These are phyloP conservation scores for Rhododendron ferrugineum DNA, from an alignment of 148 eudicot genomes.

Conservation along the genomic window DNA sequence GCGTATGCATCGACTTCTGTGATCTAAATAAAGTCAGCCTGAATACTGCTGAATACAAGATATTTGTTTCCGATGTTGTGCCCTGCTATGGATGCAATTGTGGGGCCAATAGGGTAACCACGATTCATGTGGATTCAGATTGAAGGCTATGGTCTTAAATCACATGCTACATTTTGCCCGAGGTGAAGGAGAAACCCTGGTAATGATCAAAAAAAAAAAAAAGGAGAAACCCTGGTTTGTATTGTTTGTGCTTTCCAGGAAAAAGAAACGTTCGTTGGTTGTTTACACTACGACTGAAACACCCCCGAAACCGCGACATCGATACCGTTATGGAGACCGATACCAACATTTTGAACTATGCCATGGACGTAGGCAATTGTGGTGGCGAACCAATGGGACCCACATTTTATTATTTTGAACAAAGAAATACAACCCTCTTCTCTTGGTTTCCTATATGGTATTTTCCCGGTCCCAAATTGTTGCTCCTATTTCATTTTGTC, in stretches of 20 bases:
- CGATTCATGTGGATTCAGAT: not conserved
- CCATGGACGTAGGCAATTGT: too few relatives aligned
- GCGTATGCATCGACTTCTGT: not conserved
- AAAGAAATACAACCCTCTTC: too few relatives aligned
- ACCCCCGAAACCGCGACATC: too few relatives aligned
- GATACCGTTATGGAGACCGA: too few relatives aligned
- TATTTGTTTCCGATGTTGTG: not conserved
- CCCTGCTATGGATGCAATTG: not conserved
- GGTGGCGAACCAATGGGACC: too few relatives aligned
- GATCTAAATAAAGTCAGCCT: not conserved
- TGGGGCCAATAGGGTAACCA: not conserved
- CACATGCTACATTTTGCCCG: not conserved
- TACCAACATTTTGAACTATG: too few relatives aligned
- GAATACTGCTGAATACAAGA: too few relatives aligned
- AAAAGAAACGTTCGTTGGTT: not conserved
- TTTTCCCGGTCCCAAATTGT: too few relatives aligned
- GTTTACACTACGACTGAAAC: not conserved
- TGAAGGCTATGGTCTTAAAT: not conserved
- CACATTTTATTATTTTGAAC: too few relatives aligned
- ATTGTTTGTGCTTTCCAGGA: not conserved
- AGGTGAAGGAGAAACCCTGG: not conserved
- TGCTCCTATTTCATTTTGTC: too few relatives aligned
- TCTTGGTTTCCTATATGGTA: not conserved
- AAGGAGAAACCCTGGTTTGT: not conserved
- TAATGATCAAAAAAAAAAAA: too few relatives aligned